Conservation (phyloP, 176 grass and related monocot species). For the Musa schizocarpa region DNA sequence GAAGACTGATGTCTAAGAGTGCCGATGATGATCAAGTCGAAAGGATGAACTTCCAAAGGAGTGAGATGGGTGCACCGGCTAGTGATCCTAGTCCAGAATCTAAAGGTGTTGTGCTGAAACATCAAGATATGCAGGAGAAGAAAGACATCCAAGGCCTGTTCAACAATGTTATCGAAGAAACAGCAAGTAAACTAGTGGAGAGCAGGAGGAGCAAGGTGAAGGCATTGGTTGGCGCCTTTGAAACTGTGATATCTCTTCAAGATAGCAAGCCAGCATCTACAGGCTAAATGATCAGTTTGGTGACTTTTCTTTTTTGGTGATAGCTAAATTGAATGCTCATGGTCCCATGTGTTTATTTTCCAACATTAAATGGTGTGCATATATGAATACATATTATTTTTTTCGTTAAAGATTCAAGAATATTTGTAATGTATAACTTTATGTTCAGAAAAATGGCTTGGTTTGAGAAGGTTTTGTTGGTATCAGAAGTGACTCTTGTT, state of each 20-base stretch:
- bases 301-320: background rate
- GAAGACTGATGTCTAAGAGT: slow-evolving; percentile 26
- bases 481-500: no score
- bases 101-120: slow-evolving; percentile 43
- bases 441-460: background rate
- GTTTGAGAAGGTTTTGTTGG: background rate
- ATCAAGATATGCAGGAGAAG: slow-evolving; percentile 60
- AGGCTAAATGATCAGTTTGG: slow-evolving; percentile 1
- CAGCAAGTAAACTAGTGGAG: slow-evolving; percentile 75
- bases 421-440: no score
- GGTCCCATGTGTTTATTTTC: no score
- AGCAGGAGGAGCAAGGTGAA: slow-evolving; percentile 89
- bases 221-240: slow-evolving; percentile 89
- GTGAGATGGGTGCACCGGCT: slow-evolving; percentile 3
- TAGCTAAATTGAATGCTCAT: background rate
- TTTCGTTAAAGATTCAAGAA: no score
- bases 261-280: slow-evolving; percentile 54
- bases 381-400: background rate
- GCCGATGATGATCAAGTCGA: slow-evolving; percentile 19
- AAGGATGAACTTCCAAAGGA: slow-evolving; percentile 38
- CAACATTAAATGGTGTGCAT: background rate
- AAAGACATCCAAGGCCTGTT: slow-evolving; percentile 78
- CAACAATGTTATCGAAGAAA: slow-evolving; percentile 91
- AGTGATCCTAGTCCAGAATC: slow-evolving; percentile 32
- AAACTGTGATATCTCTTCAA: slow-evolving; percentile 90